These are phyloP conservation scores for Cladophialophora chaetospira DNA, from an alignment of 2,329 filamentous ascomycete genomes.

Conservation along the genomic window DNA sequence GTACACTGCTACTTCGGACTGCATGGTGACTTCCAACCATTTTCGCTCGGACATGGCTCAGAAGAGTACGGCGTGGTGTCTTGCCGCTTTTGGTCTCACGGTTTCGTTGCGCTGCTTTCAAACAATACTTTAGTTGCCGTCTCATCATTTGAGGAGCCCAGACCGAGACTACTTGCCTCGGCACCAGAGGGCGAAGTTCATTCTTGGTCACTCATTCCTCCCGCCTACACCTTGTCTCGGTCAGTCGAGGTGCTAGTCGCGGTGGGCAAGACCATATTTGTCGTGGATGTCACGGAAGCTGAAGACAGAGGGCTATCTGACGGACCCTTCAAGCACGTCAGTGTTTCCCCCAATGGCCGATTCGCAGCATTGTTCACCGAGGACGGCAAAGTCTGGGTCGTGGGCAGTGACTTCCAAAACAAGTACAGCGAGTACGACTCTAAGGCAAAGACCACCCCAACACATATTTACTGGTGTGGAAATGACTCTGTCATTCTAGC, in stretches of 20 bases:
- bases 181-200: conserved; percentile 77
- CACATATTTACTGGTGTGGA: conserved; percentile 93
- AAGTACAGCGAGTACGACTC: conserved; percentile 91
- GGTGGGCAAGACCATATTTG: conserved; percentile 78
- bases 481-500: conserved; percentile 90
- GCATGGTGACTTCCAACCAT: conserved; percentile 93
- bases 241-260: conserved; percentile 92
- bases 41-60: conserved; percentile 84
- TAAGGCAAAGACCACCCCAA: conserved; percentile 78
- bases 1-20: conserved; percentile 88
- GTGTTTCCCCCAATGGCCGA: conserved; percentile 85
- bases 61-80: conserved; percentile 84
- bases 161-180: conserved; percentile 77
- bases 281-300: conserved; percentile 84
- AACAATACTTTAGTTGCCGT: conserved; percentile 88
- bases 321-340: conserved; percentile 87
- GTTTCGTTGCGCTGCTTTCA: conserved; percentile 87
- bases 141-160: conserved; percentile 85
- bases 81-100: conserved; percentile 88
- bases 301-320: conserved; percentile 90
- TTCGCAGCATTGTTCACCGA: conserved; percentile 85
- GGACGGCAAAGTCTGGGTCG: conserved; percentile 84
- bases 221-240: conserved; percentile 82
- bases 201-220: conserved; percentile 87
- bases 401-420: conserved; percentile 92